These are phyloP conservation scores for Erysimum pusillum DNA, from an alignment of 441 rosid genomes.

Conservation along the genomic window DNA sequence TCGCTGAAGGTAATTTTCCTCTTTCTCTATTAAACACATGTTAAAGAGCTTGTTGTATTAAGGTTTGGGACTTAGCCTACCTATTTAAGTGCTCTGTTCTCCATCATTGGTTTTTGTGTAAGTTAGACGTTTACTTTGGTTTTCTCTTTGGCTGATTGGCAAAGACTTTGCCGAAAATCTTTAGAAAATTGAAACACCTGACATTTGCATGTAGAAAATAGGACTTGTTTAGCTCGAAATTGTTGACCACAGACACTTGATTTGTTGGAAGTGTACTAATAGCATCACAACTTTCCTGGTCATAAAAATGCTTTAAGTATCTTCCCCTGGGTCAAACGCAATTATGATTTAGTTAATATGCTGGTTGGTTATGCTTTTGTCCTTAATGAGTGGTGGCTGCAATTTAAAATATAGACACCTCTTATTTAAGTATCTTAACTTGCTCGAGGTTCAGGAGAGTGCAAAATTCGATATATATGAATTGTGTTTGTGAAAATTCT, in stretches of 20 bases:
- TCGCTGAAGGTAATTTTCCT: constrained; percentile 66
- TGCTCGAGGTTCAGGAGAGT: not conserved
- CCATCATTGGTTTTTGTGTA: not conserved
- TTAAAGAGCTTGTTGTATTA: constrained; percentile 26
- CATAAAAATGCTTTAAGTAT: not conserved
- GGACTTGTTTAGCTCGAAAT: constrained; percentile 4
- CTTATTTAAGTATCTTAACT: constrained; percentile 3
- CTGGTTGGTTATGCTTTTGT: constrained; percentile 6
- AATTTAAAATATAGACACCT: constrained; percentile 3
- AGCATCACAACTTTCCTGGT: constrained; percentile 9
- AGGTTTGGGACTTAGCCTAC: constrained; percentile 21
- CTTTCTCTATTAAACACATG: constrained; percentile 1
- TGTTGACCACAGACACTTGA: constrained; percentile 4
- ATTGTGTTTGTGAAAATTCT: constrained; percentile 11
- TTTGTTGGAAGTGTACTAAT: constrained; percentile 25
- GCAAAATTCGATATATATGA: constrained; percentile 7
- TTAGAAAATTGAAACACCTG: not conserved
- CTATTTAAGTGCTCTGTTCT: constrained; percentile 15
- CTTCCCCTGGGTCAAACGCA: constrained; percentile 23
- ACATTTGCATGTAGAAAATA: constrained; percentile 19
- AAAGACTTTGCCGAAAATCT: not conserved
- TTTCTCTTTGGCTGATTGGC: constrained; percentile 19
- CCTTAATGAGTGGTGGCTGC: not conserved
- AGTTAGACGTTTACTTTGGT: constrained; percentile 1
- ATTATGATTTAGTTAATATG: constrained; percentile 17